Base-by-base conservation (phyloP, 2,329 filamentous ascomycete genomes). In the Mycosphaerella sp. region DNA sequence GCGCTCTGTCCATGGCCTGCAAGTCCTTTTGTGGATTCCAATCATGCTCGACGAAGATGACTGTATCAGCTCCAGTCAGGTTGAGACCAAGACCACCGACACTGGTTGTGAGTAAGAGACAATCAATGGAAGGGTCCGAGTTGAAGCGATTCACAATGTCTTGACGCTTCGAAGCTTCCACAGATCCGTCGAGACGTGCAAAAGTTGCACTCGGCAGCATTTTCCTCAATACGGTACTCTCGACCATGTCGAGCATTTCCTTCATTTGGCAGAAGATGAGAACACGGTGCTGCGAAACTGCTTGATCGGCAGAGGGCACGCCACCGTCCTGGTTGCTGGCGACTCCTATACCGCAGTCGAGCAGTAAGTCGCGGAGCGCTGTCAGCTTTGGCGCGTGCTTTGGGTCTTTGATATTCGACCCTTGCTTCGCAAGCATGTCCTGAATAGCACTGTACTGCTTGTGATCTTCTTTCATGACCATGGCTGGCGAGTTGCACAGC, bases 261-360 rank as follows among this genome's bases (percentile, higher is more conserved):
- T 98, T 98, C 89, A 98, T 96, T 70, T 98, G 93, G 66, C 93
- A 98, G 78, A 98, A 98, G 62, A 98, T 87, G 29, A 98, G 81
- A 0, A 93, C 95, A 43, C 93, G 88, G 69, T 98, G 93, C 31
- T 92, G 93, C 58, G 93, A 95, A 69, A 98, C 95, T 40, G 91
- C 95, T 70, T 89, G 82, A 47, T 81, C 79, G 54, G 79, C 80
- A 1, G 80, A 77, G 12, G 79, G 78, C 10, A 86, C 69, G 41
- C 68, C 69, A 8, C 71, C 68, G 29, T 70, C 65, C 23, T 71
- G 67, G 12, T 53, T 39, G 65, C 64, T 74, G 12, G 82, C 80
- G 39, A 86, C 80, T 32, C 93, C 93, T 65, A 98, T 98, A 54
- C 95, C 95, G 66, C 93, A 98, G 73, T 98, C 95, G n/a, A 97